Evolutionary conservation across 2,329 filamentous ascomycete species (phyloP).

Genomic region (Dothideomycetes sp.): DNA sequence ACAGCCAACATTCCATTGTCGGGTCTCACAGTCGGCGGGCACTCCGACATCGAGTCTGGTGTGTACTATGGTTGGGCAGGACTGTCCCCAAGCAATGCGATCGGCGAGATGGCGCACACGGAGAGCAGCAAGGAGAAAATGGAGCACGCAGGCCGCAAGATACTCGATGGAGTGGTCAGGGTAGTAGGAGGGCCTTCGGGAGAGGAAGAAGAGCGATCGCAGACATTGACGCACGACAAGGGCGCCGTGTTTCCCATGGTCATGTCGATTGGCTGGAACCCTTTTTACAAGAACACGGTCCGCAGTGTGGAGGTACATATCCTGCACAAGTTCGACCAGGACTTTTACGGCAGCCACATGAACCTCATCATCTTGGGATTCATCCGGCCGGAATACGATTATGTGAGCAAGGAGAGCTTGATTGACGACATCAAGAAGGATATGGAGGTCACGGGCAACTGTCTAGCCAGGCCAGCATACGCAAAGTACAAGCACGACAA

Average conservation of each 20-base stretch:
- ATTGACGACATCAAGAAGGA: slow-evolving; percentile 82
- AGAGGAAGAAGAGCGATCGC: slow-evolving; percentile 6
- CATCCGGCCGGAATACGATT: slow-evolving; percentile 82
- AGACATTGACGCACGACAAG: slow-evolving; percentile 9
- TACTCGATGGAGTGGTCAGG: slow-evolving; percentile 11
- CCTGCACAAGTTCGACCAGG: slow-evolving; percentile 60
- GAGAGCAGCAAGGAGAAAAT: slow-evolving; percentile 8
- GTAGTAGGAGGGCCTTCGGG: slow-evolving; percentile 8
- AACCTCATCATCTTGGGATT: slow-evolving; percentile 74
- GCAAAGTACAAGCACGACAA: slow-evolving; percentile 35
- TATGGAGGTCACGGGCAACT: slow-evolving; percentile 68
- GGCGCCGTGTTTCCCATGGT: slow-evolving; percentile 66
- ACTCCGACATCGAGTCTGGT: slow-evolving; percentile 56
- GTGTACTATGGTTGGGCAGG: slow-evolving; percentile 92
- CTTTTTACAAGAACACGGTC: slow-evolving; percentile 87
- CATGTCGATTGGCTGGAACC: slow-evolving; percentile 93
- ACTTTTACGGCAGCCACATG: slow-evolving; percentile 80
- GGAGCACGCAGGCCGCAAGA: slow-evolving; percentile 4
- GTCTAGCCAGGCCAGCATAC: slow-evolving; percentile 58
- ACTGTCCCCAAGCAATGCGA: slow-evolving; percentile 33
- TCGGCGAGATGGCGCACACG: slow-evolving; percentile 8
- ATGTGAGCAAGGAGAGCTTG: slow-evolving; percentile 69
- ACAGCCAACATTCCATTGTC: slow-evolving; percentile 75
- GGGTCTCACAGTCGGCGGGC: slow-evolving; percentile 58
- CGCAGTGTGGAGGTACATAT: slow-evolving; percentile 59